Conservation (phyloP, 495 filamentous ascomycete genomes). For the Podospora australis region DNA sequence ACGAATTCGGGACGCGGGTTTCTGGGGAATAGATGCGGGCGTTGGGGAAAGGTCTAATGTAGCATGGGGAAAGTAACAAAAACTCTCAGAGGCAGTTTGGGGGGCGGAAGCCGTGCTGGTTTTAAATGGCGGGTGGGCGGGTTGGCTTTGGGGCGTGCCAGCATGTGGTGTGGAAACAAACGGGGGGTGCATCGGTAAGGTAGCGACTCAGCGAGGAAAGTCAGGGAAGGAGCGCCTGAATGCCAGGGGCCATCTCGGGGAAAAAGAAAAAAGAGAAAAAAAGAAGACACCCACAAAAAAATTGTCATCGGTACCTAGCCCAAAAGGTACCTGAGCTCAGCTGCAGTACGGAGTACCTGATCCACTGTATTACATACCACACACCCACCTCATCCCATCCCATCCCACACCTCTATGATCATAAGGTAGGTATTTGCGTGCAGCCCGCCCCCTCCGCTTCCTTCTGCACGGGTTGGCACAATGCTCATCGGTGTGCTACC, state of each 20-base stretch:
- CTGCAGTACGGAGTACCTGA: slow-evolving; percentile 10
- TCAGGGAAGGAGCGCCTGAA: slow-evolving; percentile 17
- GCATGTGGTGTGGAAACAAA: slow-evolving; percentile 18
- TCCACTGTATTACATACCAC: background rate
- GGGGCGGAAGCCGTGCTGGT: slow-evolving; percentile 29
- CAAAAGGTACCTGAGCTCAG: slow-evolving; percentile 13
- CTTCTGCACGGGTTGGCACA: background rate
- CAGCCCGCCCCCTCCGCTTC: background rate
- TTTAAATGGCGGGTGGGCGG: slow-evolving; percentile 30
- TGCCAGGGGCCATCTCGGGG: slow-evolving; percentile 19
- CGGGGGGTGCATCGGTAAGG: slow-evolving; percentile 13
- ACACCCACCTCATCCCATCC: background rate
- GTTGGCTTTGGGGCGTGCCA: slow-evolving; percentile 17
- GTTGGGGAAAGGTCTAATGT: slow-evolving; percentile 23
- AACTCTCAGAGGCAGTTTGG: slow-evolving; percentile 21
- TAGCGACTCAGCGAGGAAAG: slow-evolving; percentile 25
- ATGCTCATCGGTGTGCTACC: slow-evolving; percentile 1
- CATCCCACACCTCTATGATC: background rate
- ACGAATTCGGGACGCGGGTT: slow-evolving; percentile 1
- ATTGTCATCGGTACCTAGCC: slow-evolving; percentile 13
- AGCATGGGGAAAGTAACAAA: slow-evolving; percentile 27
- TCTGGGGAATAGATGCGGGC: slow-evolving; percentile 10
- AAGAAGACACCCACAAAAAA: slow-evolving; percentile 4
- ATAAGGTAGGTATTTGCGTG: background rate
- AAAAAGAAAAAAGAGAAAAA: slow-evolving; percentile 14